These are phyloP conservation scores for Globisporangium cederbergense DNA, from an alignment of 352 stramenopile species.

Conservation along the genomic window DNA sequence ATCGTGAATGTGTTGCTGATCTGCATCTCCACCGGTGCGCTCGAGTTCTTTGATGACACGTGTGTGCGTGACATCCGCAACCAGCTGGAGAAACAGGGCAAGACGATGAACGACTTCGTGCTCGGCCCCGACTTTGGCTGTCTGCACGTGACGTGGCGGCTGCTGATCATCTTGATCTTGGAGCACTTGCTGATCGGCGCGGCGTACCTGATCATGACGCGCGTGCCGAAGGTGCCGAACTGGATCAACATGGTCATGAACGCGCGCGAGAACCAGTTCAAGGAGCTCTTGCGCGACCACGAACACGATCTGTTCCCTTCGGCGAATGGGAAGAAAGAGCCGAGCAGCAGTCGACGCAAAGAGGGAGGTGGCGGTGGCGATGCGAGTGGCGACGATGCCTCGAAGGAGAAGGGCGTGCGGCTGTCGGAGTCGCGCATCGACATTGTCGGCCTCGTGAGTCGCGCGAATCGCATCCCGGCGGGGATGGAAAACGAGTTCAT, in stretches of 20 bases:
- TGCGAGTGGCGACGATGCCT: slow-evolving; percentile 9
- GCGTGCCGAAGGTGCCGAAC: slow-evolving; percentile 41
- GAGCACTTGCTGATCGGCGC: slow-evolving; percentile 53
- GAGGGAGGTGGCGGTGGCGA: neutral
- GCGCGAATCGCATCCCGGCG: slow-evolving; percentile 9
- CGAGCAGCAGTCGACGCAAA: neutral
- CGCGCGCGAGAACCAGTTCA: slow-evolving; percentile 61
- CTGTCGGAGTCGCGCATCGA: slow-evolving; percentile 35
- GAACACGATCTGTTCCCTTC: slow-evolving; percentile 48
- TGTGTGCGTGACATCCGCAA: slow-evolving; percentile 54
- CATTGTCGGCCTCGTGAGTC: slow-evolving; percentile 13
- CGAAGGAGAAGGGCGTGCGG: slow-evolving; percentile 15
- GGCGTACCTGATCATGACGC: slow-evolving; percentile 53
- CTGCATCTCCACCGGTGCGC: slow-evolving; percentile 63
- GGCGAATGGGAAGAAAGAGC: neutral
- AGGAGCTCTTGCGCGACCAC: slow-evolving; percentile 44
- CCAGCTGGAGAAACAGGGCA: slow-evolving; percentile 55
- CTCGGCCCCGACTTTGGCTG: slow-evolving; percentile 66
- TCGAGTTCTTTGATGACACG: slow-evolving; percentile 64
- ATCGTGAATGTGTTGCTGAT: slow-evolving; percentile 72
- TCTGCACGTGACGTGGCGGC: slow-evolving; percentile 51
- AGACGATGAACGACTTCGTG: slow-evolving; percentile 64
- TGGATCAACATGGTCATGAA: slow-evolving; percentile 58
- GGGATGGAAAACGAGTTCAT: slow-evolving; percentile 11
- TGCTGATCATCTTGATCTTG: slow-evolving; percentile 54